Evolutionary conservation across 257 asterid genomes (phyloP), one percentile per base, ranked within the genome.

Genomic region (Plantago major): DNA sequence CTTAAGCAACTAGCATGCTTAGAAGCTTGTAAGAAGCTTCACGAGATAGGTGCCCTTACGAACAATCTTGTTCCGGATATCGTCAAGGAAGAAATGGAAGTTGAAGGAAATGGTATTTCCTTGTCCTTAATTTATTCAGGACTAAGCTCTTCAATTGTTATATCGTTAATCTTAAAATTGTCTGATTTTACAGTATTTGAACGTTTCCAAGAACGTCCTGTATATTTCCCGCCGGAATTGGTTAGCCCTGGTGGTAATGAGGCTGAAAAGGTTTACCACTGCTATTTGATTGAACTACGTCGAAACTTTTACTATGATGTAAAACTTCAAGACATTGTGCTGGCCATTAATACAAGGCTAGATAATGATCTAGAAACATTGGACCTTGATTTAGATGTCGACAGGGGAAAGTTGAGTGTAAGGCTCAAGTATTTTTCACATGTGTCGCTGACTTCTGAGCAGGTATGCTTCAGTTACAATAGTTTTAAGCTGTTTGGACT

Each of bases 21-120:
- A 11, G 88, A 86, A 78, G 96, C 93, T 44, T 91, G 98, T 73
- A 87, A 76, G 77, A 68, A 82, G 62, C 96, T 91, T 63, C 96
- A 91, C 79, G 63, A 73, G 63, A 73, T 73, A 49, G 74, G 83
- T 56, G 86, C 90, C 6, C 63, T 88, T 65, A 88, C 95, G 0
- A 84, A 88, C 67, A 33, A 78, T 55, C 96, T 91, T 56, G 89
- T 88, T 62, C 98, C 96, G 0, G 88, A 82, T 74, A 77, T 84
- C 9, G 74, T 84, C 33, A 74, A 73, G 84, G 93, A 84, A 70
- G 84, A 81, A 76, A 63, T 64, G 0, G 84, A 76, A 18, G 81
- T 61, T 46, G 74, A 78, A 55, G 75, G 75, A 54, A 58, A n/a
- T 46, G 80, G 96, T 82, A 79, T 51, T 62, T 47, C 43, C 13